These are phyloP conservation scores for Fusarium proliferatum DNA, from an alignment of 2,329 filamentous ascomycete species.

Conservation along the genomic window DNA sequence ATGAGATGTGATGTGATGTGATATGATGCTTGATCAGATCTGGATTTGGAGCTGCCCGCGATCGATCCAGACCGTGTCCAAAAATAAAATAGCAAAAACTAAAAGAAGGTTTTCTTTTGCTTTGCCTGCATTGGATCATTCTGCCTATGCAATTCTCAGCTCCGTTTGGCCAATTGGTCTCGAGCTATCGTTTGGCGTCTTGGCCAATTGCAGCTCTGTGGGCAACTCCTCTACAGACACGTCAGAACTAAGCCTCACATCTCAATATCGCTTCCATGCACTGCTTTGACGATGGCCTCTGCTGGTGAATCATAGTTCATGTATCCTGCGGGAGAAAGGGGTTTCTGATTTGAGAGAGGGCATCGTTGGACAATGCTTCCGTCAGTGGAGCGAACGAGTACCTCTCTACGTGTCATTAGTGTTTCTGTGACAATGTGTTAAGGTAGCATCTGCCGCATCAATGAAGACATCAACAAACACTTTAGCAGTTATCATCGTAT, in stretches of 20 bases:
- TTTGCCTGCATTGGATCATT: neutral
- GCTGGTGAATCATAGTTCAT: slow-evolving; percentile 3
- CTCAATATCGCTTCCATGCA: slow-evolving; percentile 34
- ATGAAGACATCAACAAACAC: neutral
- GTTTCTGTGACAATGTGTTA: neutral
- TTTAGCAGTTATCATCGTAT: neutral
- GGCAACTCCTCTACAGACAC: slow-evolving; percentile 26
- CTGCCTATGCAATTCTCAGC: neutral
- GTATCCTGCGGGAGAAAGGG: slow-evolving; percentile 17
- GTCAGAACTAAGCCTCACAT: slow-evolving; percentile 32
- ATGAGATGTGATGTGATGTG: neutral
- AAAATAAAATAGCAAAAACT: slow-evolving; percentile 21
- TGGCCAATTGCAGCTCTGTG: slow-evolving; percentile 21
- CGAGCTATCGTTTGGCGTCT: slow-evolving; percentile 2
- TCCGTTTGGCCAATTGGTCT: slow-evolving; percentile 9
- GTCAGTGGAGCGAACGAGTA: no score
- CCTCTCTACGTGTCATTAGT: neutral
- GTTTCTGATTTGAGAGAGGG: neutral
- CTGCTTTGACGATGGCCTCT: neutral
- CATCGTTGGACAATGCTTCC: neutral
- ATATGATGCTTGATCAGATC: slow-evolving; percentile 23
- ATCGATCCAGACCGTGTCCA: slow-evolving; percentile 34
- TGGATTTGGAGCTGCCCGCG: slow-evolving; percentile 2
- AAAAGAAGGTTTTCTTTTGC: slow-evolving; percentile 1
- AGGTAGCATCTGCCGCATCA: neutral